A percentile compares a stretch with the other conserved stretches of the same genome.
phyloP scores from a whole-genome alignment of 83 land plant species.

The Thuja plicata region DNA sequence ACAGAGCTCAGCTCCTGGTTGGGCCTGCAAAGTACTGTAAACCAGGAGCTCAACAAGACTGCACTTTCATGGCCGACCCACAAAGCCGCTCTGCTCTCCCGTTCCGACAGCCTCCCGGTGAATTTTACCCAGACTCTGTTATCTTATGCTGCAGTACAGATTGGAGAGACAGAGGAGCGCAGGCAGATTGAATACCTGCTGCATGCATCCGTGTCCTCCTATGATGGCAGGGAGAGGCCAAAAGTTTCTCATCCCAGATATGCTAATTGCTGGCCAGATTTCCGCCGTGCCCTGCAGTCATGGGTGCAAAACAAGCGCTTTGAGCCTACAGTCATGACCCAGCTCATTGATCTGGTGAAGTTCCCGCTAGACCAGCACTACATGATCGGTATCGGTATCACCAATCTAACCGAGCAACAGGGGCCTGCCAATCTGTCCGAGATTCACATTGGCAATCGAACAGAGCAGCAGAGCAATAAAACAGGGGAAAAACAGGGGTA shows the following conservation, averaged over 20 bases:
- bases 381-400: background rate
- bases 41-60: background rate
- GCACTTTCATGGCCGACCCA: background rate
- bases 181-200: background rate
- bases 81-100: background rate
- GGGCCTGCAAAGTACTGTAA: background rate
- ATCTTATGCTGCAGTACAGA: background rate
- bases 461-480: background rate
- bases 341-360: background rate
- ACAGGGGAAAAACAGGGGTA: conserved; percentile 27
- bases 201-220: background rate
- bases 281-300: background rate
- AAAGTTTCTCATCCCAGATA: background rate
- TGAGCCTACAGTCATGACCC: conserved; percentile 1
- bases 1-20: conserved; percentile 5
- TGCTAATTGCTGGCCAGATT: background rate
- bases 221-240: background rate
- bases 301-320: conserved; percentile 9
- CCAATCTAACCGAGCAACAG: background rate
- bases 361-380: conserved; percentile 34
- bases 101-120: background rate
- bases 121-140: background rate
- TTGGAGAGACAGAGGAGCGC: conserved; percentile 12
- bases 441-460: too few species aligned
- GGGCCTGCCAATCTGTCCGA: too few species aligned